These are phyloP conservation scores for Shiraia sp. DNA, from an alignment of 2,329 filamentous ascomycete genomes.

Conservation along the genomic window DNA sequence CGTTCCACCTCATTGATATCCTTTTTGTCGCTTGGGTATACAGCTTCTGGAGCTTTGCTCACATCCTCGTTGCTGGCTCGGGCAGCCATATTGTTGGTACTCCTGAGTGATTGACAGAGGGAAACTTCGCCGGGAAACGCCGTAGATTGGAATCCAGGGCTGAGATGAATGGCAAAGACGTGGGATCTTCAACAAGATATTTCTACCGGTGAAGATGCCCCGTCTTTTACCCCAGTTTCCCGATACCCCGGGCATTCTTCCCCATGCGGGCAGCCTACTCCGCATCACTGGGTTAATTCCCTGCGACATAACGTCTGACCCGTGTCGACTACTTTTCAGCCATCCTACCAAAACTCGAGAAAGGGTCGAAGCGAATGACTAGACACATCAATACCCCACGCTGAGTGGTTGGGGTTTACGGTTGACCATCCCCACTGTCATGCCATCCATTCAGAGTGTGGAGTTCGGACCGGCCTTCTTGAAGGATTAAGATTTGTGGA, in stretches of 20 bases:
- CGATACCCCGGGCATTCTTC: constrained; percentile 22
- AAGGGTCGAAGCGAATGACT: constrained; percentile 7
- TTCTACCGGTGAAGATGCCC: constrained; percentile 25
- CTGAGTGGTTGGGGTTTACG: constrained; percentile 16
- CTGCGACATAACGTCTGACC: constrained; percentile 16
- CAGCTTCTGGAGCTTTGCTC: constrained; percentile 17
- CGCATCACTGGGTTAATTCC: constrained; percentile 18
- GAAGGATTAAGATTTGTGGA: constrained; percentile 26
- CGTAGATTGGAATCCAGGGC: constrained; percentile 14
- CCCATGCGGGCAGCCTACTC: constrained; percentile 25
- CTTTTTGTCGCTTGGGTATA: constrained; percentile 24
- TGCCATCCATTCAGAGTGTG: constrained; percentile 20
- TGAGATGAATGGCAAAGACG: constrained; percentile 19
- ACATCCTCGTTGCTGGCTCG: constrained; percentile 19
- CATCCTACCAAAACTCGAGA: constrained; percentile 13
- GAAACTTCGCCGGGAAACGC: constrained; percentile 12
- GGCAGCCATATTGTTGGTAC: constrained; percentile 24
- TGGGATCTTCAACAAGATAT: constrained; percentile 22
- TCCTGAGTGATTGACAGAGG: constrained; percentile 12
- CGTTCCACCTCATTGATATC: constrained; percentile 54
- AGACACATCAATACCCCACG: constrained; percentile 9
- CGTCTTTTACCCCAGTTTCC: constrained; percentile 17
- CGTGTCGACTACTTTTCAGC: constrained; percentile 10
- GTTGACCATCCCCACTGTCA: constrained; percentile 11
- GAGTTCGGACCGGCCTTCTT: constrained; percentile 17